Evolutionary conservation across 768 basidiomycete species (phyloP).

Genomic region (Suillus sp.): DNA sequence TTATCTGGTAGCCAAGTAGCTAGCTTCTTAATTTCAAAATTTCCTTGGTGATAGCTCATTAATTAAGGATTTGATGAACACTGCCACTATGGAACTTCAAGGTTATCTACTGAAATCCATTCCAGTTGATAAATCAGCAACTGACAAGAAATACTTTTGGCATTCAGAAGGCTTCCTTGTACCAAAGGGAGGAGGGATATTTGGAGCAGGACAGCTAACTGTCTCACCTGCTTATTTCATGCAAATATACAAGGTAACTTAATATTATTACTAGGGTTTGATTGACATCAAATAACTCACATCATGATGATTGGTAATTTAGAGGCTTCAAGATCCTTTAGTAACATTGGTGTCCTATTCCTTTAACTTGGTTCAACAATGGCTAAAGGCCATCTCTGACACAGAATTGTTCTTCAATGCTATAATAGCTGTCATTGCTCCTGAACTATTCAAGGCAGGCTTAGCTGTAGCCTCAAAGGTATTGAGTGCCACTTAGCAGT

Average conservation of each 20-base stretch:
- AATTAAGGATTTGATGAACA: not conserved
- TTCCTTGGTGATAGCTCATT: not conserved
- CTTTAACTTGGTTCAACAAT: not conserved
- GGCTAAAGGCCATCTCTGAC: not conserved
- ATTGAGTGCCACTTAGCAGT: not conserved
- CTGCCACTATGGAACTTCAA: not conserved
- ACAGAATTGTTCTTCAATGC: not conserved
- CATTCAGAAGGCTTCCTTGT: not conserved
- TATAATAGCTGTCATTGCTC: not conserved
- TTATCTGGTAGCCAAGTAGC: not conserved
- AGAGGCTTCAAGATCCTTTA: conserved; percentile 1
- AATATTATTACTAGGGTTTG: not conserved
- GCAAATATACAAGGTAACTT: not conserved
- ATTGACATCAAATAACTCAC: not conserved
- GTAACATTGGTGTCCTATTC: not conserved
- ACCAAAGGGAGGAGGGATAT: not conserved
- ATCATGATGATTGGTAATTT: not conserved
- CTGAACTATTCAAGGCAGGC: conserved; percentile 1
- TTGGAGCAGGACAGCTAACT: not conserved
- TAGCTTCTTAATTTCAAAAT: not conserved
- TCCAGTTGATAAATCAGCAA: not conserved
- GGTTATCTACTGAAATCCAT: not conserved
- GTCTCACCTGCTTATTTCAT: conserved; percentile 1
- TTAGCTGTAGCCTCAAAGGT: not conserved
- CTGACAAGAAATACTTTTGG: not conserved